Evolutionary conservation across 225 moss, liverwort and hornwort species (phyloP), one percentile per base, ranked within the genome.

Genomic region (Thuidium tamariscinum): DNA sequence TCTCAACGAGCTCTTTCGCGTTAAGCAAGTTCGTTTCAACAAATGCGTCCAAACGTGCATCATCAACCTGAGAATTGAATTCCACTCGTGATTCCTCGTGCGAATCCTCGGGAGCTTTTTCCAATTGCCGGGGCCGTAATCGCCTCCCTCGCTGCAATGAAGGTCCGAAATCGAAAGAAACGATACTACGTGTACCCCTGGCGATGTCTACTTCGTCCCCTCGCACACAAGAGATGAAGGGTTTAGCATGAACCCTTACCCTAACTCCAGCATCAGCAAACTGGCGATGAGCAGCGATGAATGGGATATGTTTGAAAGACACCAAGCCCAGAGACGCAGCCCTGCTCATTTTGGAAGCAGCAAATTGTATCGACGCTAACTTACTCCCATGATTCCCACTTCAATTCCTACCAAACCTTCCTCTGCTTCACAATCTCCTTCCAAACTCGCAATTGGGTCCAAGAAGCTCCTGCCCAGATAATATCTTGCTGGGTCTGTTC

Each of bases 21-120:
- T 94, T 94, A 29, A 92, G 65, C 41, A 94, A 89, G 61, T 94
- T 94, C 3, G 89, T 90, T 41, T 91, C 92, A 39, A 22, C 51
- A 27, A 91, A 55, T 17, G 77, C n/a, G 27, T 51, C 66, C 49
- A 65, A 49, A 51, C 20, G 36, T 37, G 79, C 51, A 65, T 69
- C 75, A 59, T 84, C 79, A 42, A 77, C 87, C 68, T 80, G 60
- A 52, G 74, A 39, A n/a, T 23, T 76, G 18, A 56, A 23, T 44
- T 82, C 52, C 51, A 37, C 15, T 36, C 49, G 87, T 7, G 82
- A 37, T 36, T 88, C 73, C 72, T 82, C 39, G 44, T 13, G 41
- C 39, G 72, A 66, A 39, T n/a, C 37, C 75, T 72, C 70, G 69
- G 77, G 52, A 55, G 14, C n/a, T 41, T 22, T 88, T 75, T 89